A percentile compares a stretch with the other conserved stretches of the same genome.
Evolutionary conservation across 768 basidiomycete species (phyloP).

Genomic region (Russula sp.): DNA sequence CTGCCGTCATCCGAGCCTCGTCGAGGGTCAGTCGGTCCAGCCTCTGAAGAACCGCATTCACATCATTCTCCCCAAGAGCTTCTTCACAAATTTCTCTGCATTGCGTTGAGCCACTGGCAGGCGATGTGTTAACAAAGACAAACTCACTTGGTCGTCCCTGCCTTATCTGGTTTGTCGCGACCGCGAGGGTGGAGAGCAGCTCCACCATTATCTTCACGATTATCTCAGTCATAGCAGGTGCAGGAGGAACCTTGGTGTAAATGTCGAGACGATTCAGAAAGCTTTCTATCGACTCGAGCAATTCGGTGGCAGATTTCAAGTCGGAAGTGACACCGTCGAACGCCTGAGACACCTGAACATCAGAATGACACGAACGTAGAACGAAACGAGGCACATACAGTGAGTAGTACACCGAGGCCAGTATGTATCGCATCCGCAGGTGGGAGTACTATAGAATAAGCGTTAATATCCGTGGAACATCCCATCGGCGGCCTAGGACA

Average conservation of each 20-base stretch:
- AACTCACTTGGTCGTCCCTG: background rate
- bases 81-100: conserved; percentile 1
- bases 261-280: conserved; percentile 1
- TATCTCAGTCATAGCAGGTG: background rate
- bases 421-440: background rate
- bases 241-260: background rate
- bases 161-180: background rate
- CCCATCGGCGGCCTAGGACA: background rate
- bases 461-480: conserved; percentile 30
- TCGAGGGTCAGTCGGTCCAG: background rate
- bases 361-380: background rate
- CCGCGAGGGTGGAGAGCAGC: background rate
- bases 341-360: background rate
- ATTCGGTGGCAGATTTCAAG: background rate
- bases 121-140: background rate
- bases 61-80: background rate
- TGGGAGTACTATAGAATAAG: conserved; percentile 18
- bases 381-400: background rate
- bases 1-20: background rate
- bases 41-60: background rate
- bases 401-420: background rate
- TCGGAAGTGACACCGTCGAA: background rate
- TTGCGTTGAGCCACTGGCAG: background rate
- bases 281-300: background rate
- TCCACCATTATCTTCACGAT: conserved; percentile 9